phyloP scores from a whole-genome alignment of 371 early-diverging fungal species.

The Rhizopus delemar region DNA sequence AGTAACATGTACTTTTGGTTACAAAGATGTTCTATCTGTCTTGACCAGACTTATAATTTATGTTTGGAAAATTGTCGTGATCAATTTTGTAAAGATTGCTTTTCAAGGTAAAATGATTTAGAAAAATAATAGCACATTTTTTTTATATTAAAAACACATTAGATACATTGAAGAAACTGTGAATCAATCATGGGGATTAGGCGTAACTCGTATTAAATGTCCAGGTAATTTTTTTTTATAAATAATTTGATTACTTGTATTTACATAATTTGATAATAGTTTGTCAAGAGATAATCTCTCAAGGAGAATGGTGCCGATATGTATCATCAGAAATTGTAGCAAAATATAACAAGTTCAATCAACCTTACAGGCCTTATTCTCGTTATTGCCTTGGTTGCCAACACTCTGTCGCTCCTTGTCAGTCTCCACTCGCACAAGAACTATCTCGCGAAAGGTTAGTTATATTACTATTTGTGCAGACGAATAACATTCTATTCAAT shows the following conservation, averaged over 20 bases:
- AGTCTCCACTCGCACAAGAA: conserved; percentile 32
- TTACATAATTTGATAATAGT: conserved; percentile 29
- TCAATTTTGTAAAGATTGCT: conserved; percentile 69
- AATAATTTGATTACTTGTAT: neutral
- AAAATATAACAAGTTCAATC: conserved; percentile 63
- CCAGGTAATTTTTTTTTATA: conserved; percentile 38
- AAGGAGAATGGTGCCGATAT: conserved; percentile 64
- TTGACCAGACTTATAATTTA: conserved; percentile 60
- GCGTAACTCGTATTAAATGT: conserved; percentile 62
- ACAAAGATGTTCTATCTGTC: conserved; percentile 68
- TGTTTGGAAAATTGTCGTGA: conserved; percentile 67
- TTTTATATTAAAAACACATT: neutral
- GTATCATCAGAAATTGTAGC: conserved; percentile 41
- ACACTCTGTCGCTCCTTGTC: conserved; percentile 43
- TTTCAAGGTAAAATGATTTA: conserved; percentile 50
- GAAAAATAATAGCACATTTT: neutral
- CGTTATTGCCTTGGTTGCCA: conserved; percentile 58
- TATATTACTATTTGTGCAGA: too few species aligned
- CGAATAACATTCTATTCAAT: neutral
- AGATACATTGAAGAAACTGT: conserved; percentile 68
- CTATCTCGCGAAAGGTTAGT: conserved; percentile 29
- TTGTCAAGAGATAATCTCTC: conserved; percentile 56
- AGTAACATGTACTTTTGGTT: conserved; percentile 65
- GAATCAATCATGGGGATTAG: conserved; percentile 66
- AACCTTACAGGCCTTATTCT: conserved; percentile 63